These are phyloP conservation scores for Paraconiothyrium sp. DNA, from an alignment of 2,329 filamentous ascomycete genomes.

Conservation along the genomic window DNA sequence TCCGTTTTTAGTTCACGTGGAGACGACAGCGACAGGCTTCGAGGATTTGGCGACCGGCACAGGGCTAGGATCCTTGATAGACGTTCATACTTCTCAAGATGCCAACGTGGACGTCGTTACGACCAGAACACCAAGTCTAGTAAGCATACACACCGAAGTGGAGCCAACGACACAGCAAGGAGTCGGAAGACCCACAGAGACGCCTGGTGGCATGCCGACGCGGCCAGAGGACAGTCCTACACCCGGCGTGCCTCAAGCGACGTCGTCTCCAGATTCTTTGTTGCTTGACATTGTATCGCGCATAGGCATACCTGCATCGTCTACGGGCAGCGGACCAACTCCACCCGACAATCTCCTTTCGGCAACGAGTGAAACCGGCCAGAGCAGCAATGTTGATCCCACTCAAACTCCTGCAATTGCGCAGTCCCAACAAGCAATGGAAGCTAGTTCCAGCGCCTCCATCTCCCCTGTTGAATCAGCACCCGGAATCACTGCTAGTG, in stretches of 20 bases:
- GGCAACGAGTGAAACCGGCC: conserved; percentile 3
- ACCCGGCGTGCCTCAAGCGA: not conserved
- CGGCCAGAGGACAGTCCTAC: not conserved
- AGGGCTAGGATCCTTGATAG: not conserved
- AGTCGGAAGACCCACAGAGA: not conserved
- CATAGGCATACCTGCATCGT: not conserved
- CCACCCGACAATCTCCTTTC: not conserved
- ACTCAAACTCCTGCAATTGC: not conserved
- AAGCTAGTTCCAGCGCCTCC: not conserved
- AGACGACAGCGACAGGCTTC: conserved; percentile 13
- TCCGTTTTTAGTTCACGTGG: not conserved
- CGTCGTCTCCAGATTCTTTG: not conserved
- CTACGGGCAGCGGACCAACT: not conserved
- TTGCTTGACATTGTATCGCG: conserved; percentile 13
- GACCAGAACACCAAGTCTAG: conserved; percentile 28
- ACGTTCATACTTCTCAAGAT: conserved; percentile 8
- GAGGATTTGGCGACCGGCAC: conserved; percentile 6
- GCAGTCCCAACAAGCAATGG: not conserved
- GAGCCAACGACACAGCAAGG: not conserved
- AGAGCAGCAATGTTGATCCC: not conserved
- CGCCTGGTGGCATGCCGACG: not conserved
- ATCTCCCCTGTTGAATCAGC: not conserved
- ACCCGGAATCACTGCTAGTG: conserved; percentile 18
- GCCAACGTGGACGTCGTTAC: conserved; percentile 21
- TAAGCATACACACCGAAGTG: conserved; percentile 27